A percentile compares a stretch with the other conserved stretches of the same genome.
Evolutionary conservation across 129 eudicot species (phyloP).

Genomic region (Deinandra increscens): DNA sequence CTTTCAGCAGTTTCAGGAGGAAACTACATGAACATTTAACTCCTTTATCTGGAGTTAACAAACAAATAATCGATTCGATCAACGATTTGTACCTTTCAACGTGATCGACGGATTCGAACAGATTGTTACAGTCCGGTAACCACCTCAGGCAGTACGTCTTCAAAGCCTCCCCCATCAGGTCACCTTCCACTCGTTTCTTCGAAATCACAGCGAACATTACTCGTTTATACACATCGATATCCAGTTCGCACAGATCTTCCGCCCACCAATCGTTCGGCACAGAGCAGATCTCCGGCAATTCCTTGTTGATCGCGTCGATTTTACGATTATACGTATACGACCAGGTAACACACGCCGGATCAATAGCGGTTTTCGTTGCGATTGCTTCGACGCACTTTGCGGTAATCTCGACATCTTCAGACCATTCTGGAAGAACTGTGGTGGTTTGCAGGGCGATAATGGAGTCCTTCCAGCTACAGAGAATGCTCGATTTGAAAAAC

Average conservation of each 20-base stretch:
- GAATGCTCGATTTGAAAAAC: conserved; percentile 71
- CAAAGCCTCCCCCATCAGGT: conserved; percentile 70
- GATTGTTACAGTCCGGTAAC: conserved; percentile 75
- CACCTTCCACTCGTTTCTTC: conserved; percentile 61
- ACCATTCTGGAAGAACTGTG: conserved; percentile 54
- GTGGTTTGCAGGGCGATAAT: conserved; percentile 73
- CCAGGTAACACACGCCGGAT: conserved; percentile 67
- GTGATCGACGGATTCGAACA: conserved; percentile 56
- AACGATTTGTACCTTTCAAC: conserved; percentile 45
- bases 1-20: conserved; percentile 70
- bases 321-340: conserved; percentile 75
- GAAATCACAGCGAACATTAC: conserved; percentile 74
- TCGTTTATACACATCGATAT: conserved; percentile 68
- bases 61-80: conserved; percentile 67
- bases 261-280: conserved; percentile 97
- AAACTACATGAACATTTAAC: conserved; percentile 76
- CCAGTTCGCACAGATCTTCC: conserved; percentile 85
- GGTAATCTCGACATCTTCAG: conserved; percentile 64
- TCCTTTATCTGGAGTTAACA: conserved; percentile 54
- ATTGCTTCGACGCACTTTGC: conserved; percentile 68
- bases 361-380: conserved; percentile 67
- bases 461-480: conserved; percentile 91
- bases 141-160: conserved; percentile 64
- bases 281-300: conserved; percentile 30
- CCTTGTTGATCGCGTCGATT: conserved; percentile 30